phyloP scores from a whole-genome alignment of 2,329 filamentous ascomycete genomes.

The Acephala macrosclerotiorum region DNA sequence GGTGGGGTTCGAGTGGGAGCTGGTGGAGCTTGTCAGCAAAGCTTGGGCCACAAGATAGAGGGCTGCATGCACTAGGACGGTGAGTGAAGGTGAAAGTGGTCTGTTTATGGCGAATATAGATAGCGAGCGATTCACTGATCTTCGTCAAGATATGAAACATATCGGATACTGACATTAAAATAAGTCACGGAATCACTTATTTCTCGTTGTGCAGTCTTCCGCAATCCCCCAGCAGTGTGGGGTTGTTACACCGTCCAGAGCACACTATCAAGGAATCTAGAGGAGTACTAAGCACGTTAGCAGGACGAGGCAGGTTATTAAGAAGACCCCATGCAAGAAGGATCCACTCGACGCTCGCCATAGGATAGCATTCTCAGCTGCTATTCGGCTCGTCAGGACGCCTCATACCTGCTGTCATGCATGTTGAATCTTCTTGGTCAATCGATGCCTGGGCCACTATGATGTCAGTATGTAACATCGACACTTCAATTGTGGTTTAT shows the following conservation, averaged over 20 bases:
- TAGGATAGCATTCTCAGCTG: neutral
- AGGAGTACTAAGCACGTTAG: conserved; percentile 2
- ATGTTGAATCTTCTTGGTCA: neutral
- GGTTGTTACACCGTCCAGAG: conserved; percentile 10
- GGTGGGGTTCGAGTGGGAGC: neutral
- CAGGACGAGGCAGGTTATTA: conserved; percentile 1
- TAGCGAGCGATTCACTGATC: neutral
- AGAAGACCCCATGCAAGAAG: neutral
- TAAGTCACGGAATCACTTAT: conserved; percentile 3
- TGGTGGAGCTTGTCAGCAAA: neutral
- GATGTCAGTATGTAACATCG: conserved; percentile 20
- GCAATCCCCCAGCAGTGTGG: neutral
- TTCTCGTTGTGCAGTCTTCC: neutral
- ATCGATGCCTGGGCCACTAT: conserved; percentile 2
- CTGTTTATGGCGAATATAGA: conserved; percentile 5
- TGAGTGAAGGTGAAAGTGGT: no score
- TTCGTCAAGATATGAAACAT: neutral
- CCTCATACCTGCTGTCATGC: conserved; percentile 14
- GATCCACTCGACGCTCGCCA: neutral
- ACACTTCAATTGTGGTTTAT: conserved; percentile 21
- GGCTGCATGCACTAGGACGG: neutral
- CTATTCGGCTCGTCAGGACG: neutral
- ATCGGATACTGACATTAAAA: neutral
- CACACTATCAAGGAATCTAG: conserved; percentile 14
- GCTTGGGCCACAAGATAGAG: neutral